Evolutionary conservation across 805 yeast species (phyloP), one percentile per base, ranked within the genome.

Genomic region (Saturnispora besseyi): DNA sequence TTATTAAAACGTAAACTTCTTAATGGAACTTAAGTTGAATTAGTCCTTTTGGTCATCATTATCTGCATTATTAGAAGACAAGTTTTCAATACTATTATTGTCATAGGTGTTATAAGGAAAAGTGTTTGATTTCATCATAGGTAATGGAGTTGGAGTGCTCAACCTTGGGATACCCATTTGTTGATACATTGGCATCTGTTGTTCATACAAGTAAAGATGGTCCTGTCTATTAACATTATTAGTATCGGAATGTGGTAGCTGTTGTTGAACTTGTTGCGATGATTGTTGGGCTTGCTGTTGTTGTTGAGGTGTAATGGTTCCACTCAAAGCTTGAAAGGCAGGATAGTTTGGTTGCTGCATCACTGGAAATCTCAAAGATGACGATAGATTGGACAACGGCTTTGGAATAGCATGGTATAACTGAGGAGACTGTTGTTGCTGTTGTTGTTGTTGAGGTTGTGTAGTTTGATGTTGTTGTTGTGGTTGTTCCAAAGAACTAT

Each of bases 161-260:
- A 30, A 36, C 21, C 33, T 34, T 31, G 41, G 38, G 22, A 30
- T 30, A 18, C 24, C 33, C 13, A 13, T 24, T 42, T 30, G 43
- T 11, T 13, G 44, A 13, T 38, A 46, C 34, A 22, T 31, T 22
- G 26, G 33, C 4, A 21, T 5, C 8, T 26, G 34, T 40, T 49
- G 33, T 11, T 15, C 24, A 33, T 13, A 30, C 12, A 21, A 5
- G 12, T 22, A 12, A 36, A 21, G 12, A 31, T 36, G 30, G 3
- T 30, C 22, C 10, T 8, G 29, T 18, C 37, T n/a, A n/a, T 36
- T 26, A 31, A 12, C 24, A 13, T 5, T 26, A 26, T 34, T 12
- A 5, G 21, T 29, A 13, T 32, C 34, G 26, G 57, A 55, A 44
- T 54, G 33, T 10, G 54, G 57, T 29, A 9, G 46, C 21, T 26